Evolutionary conservation across 768 basidiomycete genomes (phyloP).

Genomic region (Gloeopeniophorella convolvens): DNA sequence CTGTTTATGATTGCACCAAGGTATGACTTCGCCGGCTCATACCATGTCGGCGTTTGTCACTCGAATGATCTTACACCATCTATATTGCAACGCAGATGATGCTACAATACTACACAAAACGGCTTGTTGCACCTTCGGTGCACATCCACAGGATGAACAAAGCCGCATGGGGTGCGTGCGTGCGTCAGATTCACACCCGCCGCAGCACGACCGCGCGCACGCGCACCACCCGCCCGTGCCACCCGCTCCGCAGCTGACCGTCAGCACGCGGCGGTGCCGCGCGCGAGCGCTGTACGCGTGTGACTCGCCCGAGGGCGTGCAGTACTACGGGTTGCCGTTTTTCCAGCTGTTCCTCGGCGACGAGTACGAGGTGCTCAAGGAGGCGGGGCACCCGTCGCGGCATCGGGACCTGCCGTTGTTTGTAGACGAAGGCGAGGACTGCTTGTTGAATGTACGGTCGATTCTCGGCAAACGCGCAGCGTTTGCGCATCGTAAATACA

Average conservation of each 20-base stretch:
- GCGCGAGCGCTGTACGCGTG: constrained; percentile 52
- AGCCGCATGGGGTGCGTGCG: too few relatives aligned
- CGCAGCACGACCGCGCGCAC: constrained; percentile 22
- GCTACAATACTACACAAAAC: too few relatives aligned
- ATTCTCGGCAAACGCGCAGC: too few relatives aligned
- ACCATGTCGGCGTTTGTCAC: too few relatives aligned
- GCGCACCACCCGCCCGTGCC: constrained; percentile 20
- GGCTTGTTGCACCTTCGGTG: too few relatives aligned
- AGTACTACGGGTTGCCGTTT: constrained; percentile 72
- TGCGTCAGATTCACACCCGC: constrained; percentile 1
- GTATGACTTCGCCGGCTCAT: too few relatives aligned
- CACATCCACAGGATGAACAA: too few relatives aligned
- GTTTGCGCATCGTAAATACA: too few relatives aligned
- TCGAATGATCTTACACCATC: too few relatives aligned
- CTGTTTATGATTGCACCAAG: too few relatives aligned
- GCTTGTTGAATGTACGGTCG: too few relatives aligned
- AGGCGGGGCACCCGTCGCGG: constrained; percentile 71
- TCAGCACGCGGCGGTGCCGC: constrained; percentile 17
- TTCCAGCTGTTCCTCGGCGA: constrained; percentile 61
- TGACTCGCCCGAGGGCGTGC: constrained; percentile 51
- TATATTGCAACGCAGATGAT: too few relatives aligned
- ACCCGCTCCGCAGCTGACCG: constrained; percentile 10
- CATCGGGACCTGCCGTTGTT: constrained; percentile 69
- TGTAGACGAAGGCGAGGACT: constrained; percentile 73
- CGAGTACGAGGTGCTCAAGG: constrained; percentile 60